Evolutionary conservation across 495 filamentous ascomycete genomes (phyloP).

Genomic region (Aspergillus haitiensis): DNA sequence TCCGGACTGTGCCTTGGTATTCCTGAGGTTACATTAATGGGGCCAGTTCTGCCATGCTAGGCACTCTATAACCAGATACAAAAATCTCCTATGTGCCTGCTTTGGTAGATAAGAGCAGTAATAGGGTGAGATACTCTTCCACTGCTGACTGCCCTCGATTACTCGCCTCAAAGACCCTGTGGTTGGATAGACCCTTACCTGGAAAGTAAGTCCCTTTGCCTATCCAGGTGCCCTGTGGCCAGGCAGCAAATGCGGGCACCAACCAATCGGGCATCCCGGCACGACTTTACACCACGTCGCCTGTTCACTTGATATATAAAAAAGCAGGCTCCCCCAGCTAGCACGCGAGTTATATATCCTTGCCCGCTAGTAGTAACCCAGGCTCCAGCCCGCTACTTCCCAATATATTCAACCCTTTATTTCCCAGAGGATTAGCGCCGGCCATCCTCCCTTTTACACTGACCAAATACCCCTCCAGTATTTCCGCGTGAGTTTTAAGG

Average conservation of each 20-base stretch:
- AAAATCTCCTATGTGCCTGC: constrained; percentile 15
- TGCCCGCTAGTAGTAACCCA: constrained; percentile 19
- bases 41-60: constrained; percentile 15
- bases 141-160: constrained; percentile 12
- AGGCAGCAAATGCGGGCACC: constrained; percentile 22
- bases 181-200: constrained; percentile 21
- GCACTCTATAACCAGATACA: constrained; percentile 18
- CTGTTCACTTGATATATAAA: constrained; percentile 24
- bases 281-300: constrained; percentile 22
- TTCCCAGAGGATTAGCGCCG: constrained; percentile 18
- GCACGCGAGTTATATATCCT: constrained; percentile 13
- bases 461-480: constrained; percentile 17
- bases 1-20: constrained; percentile 15
- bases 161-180: constrained; percentile 17
- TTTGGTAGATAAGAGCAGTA: constrained; percentile 18
- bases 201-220: constrained; percentile 19
- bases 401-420: constrained; percentile 14
- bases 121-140: constrained; percentile 8
- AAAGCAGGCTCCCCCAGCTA: constrained; percentile 18
- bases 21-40: constrained; percentile 18
- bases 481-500: constrained; percentile 20
- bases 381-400: constrained; percentile 20
- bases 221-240: constrained; percentile 19
- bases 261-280: constrained; percentile 21
- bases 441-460: constrained; percentile 16